Conservation (phyloP, 108 stramenopile species). For the Stephanodiscus minutulus region DNA sequence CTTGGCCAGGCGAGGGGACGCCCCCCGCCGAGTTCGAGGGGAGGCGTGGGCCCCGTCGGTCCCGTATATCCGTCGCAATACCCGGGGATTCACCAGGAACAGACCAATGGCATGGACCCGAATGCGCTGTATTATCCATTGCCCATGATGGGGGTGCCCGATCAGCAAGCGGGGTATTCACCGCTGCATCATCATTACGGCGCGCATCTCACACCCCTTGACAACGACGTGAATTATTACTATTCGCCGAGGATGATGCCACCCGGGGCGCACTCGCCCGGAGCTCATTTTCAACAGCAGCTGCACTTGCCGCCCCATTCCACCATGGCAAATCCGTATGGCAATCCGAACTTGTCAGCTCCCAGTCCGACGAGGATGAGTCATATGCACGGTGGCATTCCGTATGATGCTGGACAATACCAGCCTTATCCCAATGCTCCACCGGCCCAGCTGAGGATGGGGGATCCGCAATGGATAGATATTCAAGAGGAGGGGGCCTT, state of each 20-base stretch:
- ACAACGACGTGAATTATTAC: conserved; percentile 34
- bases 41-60: conserved; percentile 5
- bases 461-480: conserved; percentile 33
- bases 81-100: conserved; percentile 23
- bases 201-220: conserved; percentile 11
- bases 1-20: conserved; percentile 32
- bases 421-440: conserved; percentile 4
- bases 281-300: conserved; percentile 11
- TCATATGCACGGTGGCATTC: background rate
- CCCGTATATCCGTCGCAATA: conserved; percentile 19
- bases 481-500: conserved; percentile 44
- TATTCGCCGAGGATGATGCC: conserved; percentile 13
- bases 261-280: conserved; percentile 3
- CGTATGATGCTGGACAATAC: background rate
- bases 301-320: conserved; percentile 3
- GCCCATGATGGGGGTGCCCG: conserved; percentile 10
- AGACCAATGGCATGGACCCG: conserved; percentile 9
- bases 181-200: conserved; percentile 31
- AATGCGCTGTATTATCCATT: conserved; percentile 28
- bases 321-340: conserved; percentile 19
- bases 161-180: conserved; percentile 7
- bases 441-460: conserved; percentile 17
- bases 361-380: conserved; percentile 1
- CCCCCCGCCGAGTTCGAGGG: conserved; percentile 19
- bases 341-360: conserved; percentile 8